Conservation (phyloP, 257 asterid species). For the Solanum phureja region DNA sequence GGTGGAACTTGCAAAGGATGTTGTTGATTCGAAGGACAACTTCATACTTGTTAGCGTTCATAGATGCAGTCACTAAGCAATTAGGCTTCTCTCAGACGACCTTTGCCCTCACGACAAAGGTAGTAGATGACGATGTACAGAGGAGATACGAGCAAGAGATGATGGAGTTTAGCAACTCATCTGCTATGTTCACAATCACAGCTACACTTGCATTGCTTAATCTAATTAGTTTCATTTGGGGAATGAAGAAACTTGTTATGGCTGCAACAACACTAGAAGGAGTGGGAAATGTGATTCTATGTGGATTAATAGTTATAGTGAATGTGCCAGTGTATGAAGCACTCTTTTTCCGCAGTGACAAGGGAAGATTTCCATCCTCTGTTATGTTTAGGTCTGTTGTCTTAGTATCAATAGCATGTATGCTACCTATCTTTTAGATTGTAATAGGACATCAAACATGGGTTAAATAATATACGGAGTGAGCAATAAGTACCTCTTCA, state of each 20-base stretch:
- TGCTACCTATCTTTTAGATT: neutral
- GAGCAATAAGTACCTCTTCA: too few relatives aligned
- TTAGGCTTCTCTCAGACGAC: conserved; percentile 38
- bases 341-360: conserved; percentile 21
- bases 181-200: conserved; percentile 28
- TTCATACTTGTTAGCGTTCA: conserved; percentile 33
- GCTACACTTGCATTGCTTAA: conserved; percentile 48
- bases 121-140: conserved; percentile 30
- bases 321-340: conserved; percentile 30
- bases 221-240: conserved; percentile 35
- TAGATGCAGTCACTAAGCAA: conserved; percentile 27
- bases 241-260: conserved; percentile 14
- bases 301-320: conserved; percentile 12
- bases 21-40: conserved; percentile 37
- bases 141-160: conserved; percentile 41
- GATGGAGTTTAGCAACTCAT: conserved; percentile 51
- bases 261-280: neutral
- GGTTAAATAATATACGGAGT: too few relatives aligned
- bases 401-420: conserved; percentile 13
- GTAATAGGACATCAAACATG: neutral
- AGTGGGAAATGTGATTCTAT: conserved; percentile 8
- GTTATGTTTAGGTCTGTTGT: conserved; percentile 18
- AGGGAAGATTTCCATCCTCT: conserved; percentile 19
- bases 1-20: conserved; percentile 69
- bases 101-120: conserved; percentile 47